phyloP scores from a whole-genome alignment of 768 basidiomycete species.

The Leucosporidium scottii region DNA sequence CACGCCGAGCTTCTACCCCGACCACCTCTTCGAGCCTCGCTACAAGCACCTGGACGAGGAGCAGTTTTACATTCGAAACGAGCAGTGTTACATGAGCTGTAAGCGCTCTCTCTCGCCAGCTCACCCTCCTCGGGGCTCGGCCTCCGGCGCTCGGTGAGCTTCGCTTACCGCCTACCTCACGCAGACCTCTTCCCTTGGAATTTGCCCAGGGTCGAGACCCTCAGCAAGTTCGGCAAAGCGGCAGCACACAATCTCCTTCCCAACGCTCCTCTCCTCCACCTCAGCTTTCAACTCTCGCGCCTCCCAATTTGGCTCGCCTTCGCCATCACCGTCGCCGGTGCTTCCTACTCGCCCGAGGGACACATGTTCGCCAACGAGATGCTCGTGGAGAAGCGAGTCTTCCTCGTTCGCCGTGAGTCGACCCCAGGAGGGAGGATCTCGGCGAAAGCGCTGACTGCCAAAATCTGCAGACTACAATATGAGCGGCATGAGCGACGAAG shows the following conservation, averaged over 20 bases:
- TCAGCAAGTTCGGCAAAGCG: neutral
- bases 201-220: neutral
- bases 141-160: neutral
- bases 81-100: neutral
- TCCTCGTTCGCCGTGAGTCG: neutral
- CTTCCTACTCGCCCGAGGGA: neutral
- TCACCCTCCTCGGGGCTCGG: neutral
- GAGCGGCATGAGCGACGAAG: conserved; percentile 8
- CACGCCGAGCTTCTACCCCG: conserved; percentile 14
- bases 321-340: neutral
- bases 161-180: no score
- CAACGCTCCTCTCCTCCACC: neutral
- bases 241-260: neutral
- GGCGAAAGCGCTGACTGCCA: no score
- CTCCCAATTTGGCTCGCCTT: neutral
- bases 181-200: neutral
- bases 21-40: neutral
- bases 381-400: neutral
- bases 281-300: neutral
- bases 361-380: neutral
- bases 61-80: no score
- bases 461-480: no score
- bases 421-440: no score
- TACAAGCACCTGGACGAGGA: neutral
- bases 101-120: no score